Conservation (phyloP, 352 stramenopile species). For the Pythium brachiatum region DNA sequence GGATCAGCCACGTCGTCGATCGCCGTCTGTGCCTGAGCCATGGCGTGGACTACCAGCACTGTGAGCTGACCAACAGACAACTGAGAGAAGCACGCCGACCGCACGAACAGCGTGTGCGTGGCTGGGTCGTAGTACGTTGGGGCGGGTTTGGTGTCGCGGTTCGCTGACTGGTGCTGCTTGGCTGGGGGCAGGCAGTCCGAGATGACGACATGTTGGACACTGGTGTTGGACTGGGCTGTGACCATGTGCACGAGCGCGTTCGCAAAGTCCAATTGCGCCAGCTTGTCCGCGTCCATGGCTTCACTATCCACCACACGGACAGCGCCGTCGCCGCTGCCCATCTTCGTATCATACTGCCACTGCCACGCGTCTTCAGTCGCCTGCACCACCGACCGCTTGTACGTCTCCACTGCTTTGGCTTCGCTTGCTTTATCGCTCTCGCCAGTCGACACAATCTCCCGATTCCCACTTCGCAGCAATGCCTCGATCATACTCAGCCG, state of each 20-base stretch:
- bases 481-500: constrained; percentile 21
- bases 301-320: constrained; percentile 2
- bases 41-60: constrained; percentile 52
- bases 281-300: neutral
- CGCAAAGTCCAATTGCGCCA: constrained; percentile 4
- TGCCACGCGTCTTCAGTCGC: constrained; percentile 17
- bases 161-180: neutral
- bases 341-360: neutral
- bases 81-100: constrained; percentile 29
- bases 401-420: neutral
- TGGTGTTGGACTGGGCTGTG: neutral
- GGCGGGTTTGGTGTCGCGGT: neutral
- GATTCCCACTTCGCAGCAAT: neutral
- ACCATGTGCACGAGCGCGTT: constrained; percentile 13
- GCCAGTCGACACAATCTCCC: neutral
- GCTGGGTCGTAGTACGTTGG: constrained; percentile 20
- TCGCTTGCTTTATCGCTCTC: neutral
- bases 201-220: constrained; percentile 8
- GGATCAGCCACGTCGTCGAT: constrained; percentile 45
- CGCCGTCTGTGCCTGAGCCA: constrained; percentile 32
- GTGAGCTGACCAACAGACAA: constrained; percentile 51
- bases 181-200: neutral
- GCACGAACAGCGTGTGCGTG: constrained; percentile 35
- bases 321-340: neutral
- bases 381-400: constrained; percentile 9